phyloP scores from a whole-genome alignment of 306 rosid genomes.

The Comarum palustre region DNA sequence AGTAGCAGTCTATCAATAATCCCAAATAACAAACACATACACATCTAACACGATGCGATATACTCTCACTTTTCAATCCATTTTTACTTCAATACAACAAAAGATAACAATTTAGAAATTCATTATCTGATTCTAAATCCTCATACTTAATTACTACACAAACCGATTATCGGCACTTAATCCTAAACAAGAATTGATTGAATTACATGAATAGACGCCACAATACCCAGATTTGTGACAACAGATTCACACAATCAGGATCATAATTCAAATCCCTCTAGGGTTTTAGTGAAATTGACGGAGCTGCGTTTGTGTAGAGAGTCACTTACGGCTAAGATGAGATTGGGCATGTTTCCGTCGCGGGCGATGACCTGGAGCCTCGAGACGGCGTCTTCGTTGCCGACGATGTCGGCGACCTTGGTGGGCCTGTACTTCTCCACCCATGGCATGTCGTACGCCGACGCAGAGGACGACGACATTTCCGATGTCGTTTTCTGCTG shows the following conservation, averaged over 20 bases:
- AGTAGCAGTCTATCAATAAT: conserved; percentile 9
- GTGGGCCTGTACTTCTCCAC: conserved; percentile 89
- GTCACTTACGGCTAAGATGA: conserved; percentile 56
- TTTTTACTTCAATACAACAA: not conserved
- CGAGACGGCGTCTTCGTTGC: conserved; percentile 84
- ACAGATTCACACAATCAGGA: not conserved
- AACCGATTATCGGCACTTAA: not conserved
- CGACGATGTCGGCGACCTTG: conserved; percentile 81
- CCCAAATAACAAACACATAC: not conserved
- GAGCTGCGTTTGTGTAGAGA: not conserved
- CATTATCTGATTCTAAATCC: not conserved
- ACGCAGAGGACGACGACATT: conserved; percentile 62
- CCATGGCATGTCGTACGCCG: conserved; percentile 81
- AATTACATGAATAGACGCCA: not conserved
- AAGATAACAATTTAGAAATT: not conserved
- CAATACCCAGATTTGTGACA: not conserved
- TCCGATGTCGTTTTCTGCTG: not conserved
- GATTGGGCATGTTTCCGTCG: conserved; percentile 94
- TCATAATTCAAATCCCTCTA: not conserved
- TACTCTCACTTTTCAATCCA: too few relatives aligned
- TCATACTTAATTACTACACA: not conserved
- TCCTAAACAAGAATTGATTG: not conserved
- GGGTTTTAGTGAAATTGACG: conserved; percentile 17
- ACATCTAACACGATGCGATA: not conserved
- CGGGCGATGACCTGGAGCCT: conserved; percentile 90